Evolutionary conservation across 23 red algal genomes (phyloP), one percentile per base, ranked within the genome.

Genomic region (Chondrus crispus): DNA sequence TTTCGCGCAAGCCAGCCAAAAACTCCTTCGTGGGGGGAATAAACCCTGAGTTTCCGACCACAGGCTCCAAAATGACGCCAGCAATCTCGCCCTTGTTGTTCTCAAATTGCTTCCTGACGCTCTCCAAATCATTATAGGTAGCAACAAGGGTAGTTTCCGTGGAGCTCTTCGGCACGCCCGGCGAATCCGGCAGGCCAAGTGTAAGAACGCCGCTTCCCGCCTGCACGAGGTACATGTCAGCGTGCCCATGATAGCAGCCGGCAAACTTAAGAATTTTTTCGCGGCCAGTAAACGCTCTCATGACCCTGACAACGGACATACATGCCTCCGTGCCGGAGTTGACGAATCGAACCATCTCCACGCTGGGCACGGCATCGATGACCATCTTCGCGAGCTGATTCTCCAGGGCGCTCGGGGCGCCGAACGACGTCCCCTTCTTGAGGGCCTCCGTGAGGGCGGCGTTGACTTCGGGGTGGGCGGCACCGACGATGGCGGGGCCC

Each of bases 261-360:
- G 97, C 92, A 82, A 99, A 96, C 74, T 99, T 99, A 22, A 99
- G 19, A 32, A 99, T 89, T 80, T 96, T 99, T 71, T 96, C 84
- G 38, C 97, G 80, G 38, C 91, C 74, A 9, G 97, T 99, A 58
- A 94, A 99, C 10, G 97, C 97, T 29, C 97, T 90, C 97, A 99
- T 99, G 55, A 99, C 74, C 18, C 97, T 94, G 9, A 93, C 83
- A 32, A 95, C 97, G 74, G 85, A 93, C 86, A 99, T 94, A 62
- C 97, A 99, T 8, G 97, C 97, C 86, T 99, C 97, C 8, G 97
- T 99, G 40, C 97, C 97, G 42, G 93, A 96, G 72, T 96, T 99
- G 51, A 99, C 97, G 62, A 99, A 94, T 44, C 97, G 97, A 42
- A 99, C 93, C 94, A 99, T 94, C 71, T 99, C 97, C 5, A 96